Evolutionary conservation across 345 rosid genomes (phyloP).

Genomic region (Mangifera indica): DNA sequence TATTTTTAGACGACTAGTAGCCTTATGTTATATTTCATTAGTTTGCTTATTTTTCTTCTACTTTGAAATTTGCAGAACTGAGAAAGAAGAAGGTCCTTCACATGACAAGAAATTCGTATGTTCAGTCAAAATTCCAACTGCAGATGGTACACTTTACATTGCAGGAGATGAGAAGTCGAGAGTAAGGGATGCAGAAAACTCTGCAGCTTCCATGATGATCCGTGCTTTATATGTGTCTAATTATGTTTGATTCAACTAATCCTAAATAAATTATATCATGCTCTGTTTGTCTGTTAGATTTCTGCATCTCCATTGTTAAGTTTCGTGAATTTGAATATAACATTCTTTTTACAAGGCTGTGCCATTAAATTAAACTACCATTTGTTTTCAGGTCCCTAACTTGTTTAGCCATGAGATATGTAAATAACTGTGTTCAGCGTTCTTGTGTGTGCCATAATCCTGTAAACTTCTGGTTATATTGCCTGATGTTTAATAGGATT

Average conservation of each 20-base stretch:
- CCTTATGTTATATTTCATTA: neutral
- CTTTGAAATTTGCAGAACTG: slow-evolving; percentile 39
- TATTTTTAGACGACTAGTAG: neutral
- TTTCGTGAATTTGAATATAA: neutral
- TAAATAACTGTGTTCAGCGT: neutral
- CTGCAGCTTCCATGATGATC: slow-evolving; percentile 65
- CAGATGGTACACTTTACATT: slow-evolving; percentile 33
- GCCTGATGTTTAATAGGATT: too few relatives aligned
- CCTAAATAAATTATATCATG: neutral
- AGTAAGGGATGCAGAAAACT: slow-evolving; percentile 63
- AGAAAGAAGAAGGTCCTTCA: slow-evolving; percentile 53
- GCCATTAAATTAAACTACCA: neutral
- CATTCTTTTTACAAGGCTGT: neutral
- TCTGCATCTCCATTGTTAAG: neutral
- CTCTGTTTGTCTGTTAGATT: neutral
- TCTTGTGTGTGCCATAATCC: neutral
- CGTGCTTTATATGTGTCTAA: slow-evolving; percentile 34
- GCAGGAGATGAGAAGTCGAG: slow-evolving; percentile 49
- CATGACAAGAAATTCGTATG: slow-evolving; percentile 47
- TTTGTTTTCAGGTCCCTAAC: neutral
- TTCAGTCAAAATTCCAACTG: slow-evolving; percentile 47
- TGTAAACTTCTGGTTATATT: too few relatives aligned
- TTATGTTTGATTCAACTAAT: slow-evolving; percentile 27
- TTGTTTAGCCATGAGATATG: neutral
- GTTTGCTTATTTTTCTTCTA: neutral